These are phyloP conservation scores for Bryoerythrophyllum caledonicum DNA, from an alignment of 225 moss, liverwort and hornwort species.

Conservation along the genomic window DNA sequence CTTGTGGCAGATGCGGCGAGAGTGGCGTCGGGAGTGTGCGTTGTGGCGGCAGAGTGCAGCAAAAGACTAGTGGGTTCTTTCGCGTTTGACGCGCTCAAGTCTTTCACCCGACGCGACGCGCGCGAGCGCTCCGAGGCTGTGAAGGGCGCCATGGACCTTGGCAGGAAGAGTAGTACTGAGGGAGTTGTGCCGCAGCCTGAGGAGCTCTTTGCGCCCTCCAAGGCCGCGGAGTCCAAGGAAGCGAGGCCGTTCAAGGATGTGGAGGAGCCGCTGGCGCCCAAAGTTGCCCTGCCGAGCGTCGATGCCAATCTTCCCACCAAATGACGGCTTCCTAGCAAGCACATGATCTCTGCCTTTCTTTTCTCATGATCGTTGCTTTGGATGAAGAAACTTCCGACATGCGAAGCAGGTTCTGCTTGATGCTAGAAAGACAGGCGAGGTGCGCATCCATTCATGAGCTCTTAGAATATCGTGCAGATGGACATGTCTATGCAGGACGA, in stretches of 20 bases:
- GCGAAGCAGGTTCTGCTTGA: neutral
- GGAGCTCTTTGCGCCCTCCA: conserved; percentile 22
- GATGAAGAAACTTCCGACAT: neutral
- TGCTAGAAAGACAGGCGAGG: neutral
- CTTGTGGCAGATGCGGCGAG: conserved; percentile 4
- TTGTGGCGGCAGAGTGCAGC: conserved; percentile 11
- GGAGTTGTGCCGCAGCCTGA: neutral
- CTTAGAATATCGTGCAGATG: neutral
- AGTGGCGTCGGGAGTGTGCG: conserved; percentile 22
- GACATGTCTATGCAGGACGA: neutral
- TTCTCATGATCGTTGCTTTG: neutral
- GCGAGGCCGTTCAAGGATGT: conserved; percentile 8
- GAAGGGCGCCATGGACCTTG: neutral
- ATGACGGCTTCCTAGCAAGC: too few relatives aligned
- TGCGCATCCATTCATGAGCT: neutral
- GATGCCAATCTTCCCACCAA: neutral
- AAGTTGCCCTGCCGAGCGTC: conserved; percentile 13
- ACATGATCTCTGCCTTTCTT: conserved; percentile 7
- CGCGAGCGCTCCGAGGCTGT: conserved; percentile 3
- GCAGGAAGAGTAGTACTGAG: neutral
- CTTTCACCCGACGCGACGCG: neutral
- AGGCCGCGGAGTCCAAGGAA: conserved; percentile 10
- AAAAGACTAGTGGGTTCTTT: neutral
- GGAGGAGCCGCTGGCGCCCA: conserved; percentile 15
- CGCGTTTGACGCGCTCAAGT: too few relatives aligned